Evolutionary conservation across 2,329 filamentous ascomycete genomes (phyloP).

Genomic region (Scedosporium dehoogii): DNA sequence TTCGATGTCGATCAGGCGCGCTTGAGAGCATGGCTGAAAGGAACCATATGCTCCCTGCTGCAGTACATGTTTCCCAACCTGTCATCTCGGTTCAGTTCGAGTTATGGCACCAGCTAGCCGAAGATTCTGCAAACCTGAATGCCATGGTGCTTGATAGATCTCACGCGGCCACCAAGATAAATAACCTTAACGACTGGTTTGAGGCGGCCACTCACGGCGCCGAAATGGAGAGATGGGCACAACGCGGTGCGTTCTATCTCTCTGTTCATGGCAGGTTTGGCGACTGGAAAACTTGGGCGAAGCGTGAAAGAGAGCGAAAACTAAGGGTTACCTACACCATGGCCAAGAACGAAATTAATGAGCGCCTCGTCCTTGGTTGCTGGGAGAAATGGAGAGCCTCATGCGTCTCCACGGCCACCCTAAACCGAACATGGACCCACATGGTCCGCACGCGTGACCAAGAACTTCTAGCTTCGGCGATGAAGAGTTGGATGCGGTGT

Average conservation of each 20-base stretch:
- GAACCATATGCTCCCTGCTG: background rate
- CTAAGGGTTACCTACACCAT: conserved; percentile 9
- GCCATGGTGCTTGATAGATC: background rate
- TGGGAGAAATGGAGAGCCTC: conserved; percentile 9
- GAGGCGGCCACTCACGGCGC: background rate
- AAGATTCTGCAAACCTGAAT: background rate
- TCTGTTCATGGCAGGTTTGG: conserved; percentile 17
- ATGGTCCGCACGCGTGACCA: background rate
- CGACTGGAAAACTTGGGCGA: conserved; percentile 17
- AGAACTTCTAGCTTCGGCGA: background rate
- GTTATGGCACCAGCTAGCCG: background rate
- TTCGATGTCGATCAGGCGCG: background rate
- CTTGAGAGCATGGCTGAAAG: background rate
- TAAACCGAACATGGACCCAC: background rate
- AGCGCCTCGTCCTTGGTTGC: conserved; percentile 9
- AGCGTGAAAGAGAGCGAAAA: conserved; percentile 13
- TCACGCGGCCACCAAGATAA: background rate
- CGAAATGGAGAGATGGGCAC: conserved; percentile 11
- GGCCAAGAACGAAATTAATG: conserved; percentile 8
- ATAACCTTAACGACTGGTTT: conserved; percentile 8
- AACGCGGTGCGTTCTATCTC: conserved; percentile 15
- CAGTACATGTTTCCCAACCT: background rate
- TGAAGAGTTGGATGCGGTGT: conserved; percentile 1
- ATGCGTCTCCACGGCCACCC: background rate
- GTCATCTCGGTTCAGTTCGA: background rate